A percentile compares a stretch with the other conserved stretches of the same genome.
Conservation (phyloP, 139 green algal genomes). For the Nannochloris sp. region DNA sequence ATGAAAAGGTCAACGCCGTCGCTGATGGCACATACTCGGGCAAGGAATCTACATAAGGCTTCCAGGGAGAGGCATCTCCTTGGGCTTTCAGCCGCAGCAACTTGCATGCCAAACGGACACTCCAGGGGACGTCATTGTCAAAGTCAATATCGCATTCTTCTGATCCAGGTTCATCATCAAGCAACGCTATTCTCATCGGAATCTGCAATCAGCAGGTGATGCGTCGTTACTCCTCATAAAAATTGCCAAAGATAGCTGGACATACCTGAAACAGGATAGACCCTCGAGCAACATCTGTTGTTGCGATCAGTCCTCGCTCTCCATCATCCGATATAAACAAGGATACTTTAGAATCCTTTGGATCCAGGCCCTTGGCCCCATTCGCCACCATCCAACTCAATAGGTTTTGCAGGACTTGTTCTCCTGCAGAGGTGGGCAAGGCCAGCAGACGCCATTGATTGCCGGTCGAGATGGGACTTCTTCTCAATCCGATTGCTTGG, state of each 20-base stretch:
- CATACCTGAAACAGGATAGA: background rate
- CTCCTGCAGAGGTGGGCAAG: too few relatives aligned
- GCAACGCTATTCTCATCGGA: background rate
- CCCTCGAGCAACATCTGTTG: background rate
- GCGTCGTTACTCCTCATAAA: too few relatives aligned
- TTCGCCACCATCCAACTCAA: background rate
- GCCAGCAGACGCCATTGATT: too few relatives aligned
- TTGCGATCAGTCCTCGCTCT: background rate
- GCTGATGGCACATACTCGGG: constrained; percentile 1
- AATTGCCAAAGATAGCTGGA: too few relatives aligned
- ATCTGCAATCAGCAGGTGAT: background rate
- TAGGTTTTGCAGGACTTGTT: background rate
- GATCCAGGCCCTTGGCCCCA: background rate
- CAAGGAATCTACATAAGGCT: constrained; percentile 3
- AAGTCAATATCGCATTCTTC: background rate
- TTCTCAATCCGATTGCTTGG: too few relatives aligned
- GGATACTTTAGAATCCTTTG: background rate
- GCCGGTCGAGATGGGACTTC: too few relatives aligned
- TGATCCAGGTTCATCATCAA: background rate
- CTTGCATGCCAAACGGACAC: constrained; percentile 7
- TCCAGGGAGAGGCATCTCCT: background rate
- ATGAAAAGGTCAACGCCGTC: background rate
- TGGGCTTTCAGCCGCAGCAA: background rate
- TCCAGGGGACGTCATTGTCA: constrained; percentile 2
- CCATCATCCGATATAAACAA: background rate